Base-by-base conservation (phyloP, 306 rosid genomes). In the Cercis canadensis region DNA sequence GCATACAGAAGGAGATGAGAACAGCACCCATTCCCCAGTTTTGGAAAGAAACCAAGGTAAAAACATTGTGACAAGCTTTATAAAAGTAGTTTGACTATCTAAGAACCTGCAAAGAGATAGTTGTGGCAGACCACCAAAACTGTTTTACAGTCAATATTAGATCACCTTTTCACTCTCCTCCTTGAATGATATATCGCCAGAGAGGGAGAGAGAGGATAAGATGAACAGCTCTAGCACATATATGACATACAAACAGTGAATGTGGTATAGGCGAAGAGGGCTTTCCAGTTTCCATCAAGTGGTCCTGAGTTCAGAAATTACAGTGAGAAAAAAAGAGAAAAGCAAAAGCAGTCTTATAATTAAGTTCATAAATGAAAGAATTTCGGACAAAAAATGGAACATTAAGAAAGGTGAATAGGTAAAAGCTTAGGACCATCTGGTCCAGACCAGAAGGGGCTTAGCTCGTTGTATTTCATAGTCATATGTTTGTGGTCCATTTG, bases 401-500 rank as follows among this genome's bases (percentile, higher is more conserved):
- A 24, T 24, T n/a, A 8, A 17, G 8, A 75, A 61, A 61, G 56
- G 32, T 33, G 7, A 36, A 10, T 10, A 7, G 51, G 50, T 17
- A 19, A 57, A 57, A 13, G 19, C 54, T 31, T 4, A 47, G 70
- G 60, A 65, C 66, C 66, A 44, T 65, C 16, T 14, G 36, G 18
- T 11, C n/a, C 50, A 31, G 57, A 11, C 7, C 11, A 0, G 36
- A 72, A 51, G 37, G 45, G 46, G 52, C 21, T 10, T 7, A 7
- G n/a, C 41, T 58, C 43, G 44, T 73, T 62, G 33, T 12, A 29
- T 14, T 56, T 52, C 16, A 24, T 40, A 11, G 46, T 5, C 21
- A 13, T 29, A 6, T 14, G 12, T 49, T 11, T n/a, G 79, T 80
- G 77, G 80, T 69, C 76, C 80, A 69, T 74, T 78, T 37, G 37